Conservation (phyloP, 78 protist genomes). For the Diacronema lutheri region DNA sequence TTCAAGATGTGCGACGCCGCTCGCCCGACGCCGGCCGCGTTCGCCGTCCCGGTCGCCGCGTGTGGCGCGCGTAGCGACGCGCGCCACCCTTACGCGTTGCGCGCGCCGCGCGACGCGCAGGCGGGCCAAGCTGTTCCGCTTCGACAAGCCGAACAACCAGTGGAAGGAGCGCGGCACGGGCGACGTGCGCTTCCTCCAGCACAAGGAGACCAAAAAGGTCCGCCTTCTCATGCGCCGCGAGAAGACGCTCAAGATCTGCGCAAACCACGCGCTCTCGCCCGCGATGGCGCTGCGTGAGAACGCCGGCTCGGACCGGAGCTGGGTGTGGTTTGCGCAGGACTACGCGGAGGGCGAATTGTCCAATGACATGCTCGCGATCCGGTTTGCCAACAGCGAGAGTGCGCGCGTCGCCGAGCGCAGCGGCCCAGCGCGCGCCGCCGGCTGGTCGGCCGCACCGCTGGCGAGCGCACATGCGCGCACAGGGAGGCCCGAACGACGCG, state of each 20-base stretch:
- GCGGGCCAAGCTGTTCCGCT: slow-evolving; percentile 79
- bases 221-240: slow-evolving; percentile 92
- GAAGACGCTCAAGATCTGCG: slow-evolving; percentile 86
- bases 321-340: slow-evolving; percentile 40
- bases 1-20: background rate
- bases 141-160: slow-evolving; percentile 41
- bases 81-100: background rate
- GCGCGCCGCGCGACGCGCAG: background rate
- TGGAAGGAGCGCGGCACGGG: slow-evolving; percentile 95
- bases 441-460: too few species aligned
- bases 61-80: too few species aligned
- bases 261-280: slow-evolving; percentile 63
- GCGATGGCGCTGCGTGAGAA: background rate
- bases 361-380: background rate
- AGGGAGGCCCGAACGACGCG: background rate
- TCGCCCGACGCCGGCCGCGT: background rate
- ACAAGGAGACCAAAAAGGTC: slow-evolving; percentile 60
- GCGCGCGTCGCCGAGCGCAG: background rate
- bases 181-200: slow-evolving; percentile 72
- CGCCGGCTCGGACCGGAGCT: slow-evolving; percentile 36
- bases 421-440: too few species aligned
- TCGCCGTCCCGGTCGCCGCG: too few species aligned
- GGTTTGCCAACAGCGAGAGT: slow-evolving; percentile 34
- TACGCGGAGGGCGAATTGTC: slow-evolving; percentile 17
- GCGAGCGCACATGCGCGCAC: background rate